Evolutionary conservation across 306 rosid species (phyloP), one percentile per base, ranked within the genome.

Genomic region (barrel medic (Medicago truncatula)): DNA sequence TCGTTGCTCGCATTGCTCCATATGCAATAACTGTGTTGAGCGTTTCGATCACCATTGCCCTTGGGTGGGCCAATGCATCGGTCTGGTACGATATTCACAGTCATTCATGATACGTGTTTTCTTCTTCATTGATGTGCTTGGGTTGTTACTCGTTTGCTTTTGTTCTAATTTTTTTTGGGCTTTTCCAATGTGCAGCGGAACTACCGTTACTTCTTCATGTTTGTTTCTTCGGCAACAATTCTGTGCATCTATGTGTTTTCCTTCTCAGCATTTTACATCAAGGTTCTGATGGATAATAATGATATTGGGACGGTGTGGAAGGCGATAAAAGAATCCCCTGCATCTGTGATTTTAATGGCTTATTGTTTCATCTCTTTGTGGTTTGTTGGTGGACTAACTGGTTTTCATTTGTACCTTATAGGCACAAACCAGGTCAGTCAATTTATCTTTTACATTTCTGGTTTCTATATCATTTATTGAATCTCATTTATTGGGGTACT

Each of bases 51-150:
- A 93, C 67, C 98, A 93, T 71, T 93, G 98, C 85, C 98, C 98
- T 77, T 93, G 98, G 98, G 97, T 93, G 75, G 98, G 98, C 61
- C 98, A 93, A 77, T 93, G 98, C 88, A 88, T 93, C 80, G 98
- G 98, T 64, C 89, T 91, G 96, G 98, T 93, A 88, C 44, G 89
- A 70, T 78, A 57, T 76, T 76, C 60, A 47, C 68, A 17, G 49
- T 50, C 72, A 20, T 34, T 50, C 72, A 20, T 34, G 71, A 46
- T 54, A 60, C 41, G 20, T 64, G 39, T 75, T 73, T 63, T 31
- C 65, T 64, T 46, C 34, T 60, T 73, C 58, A 10, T 36, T 78
- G 34, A 53, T 67, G 74, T 79, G 78, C 70, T 56, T 50, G 31
- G 68, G 28, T 15, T 39, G 40, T 60, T 79, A 46, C 73, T 71